Base-by-base conservation (phyloP, 139 green algal species). In the Chlorella sp. region DNA sequence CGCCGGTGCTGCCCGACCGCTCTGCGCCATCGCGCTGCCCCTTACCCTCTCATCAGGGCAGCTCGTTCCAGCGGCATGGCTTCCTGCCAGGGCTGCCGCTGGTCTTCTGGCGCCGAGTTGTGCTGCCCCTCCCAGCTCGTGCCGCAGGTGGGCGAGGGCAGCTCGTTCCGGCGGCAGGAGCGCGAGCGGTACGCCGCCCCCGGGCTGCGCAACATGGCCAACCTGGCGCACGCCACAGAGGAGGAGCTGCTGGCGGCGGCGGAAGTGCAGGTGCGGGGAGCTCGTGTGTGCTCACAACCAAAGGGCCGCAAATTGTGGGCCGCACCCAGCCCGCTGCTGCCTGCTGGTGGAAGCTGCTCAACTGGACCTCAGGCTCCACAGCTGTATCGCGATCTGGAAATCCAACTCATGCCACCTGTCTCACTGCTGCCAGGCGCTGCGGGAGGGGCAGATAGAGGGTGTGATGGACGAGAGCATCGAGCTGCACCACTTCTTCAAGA, bases 81-180 rank as follows among this genome's bases (percentile, higher is more conserved):
- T 36, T 56, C 20, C 20, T 56, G 40, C 69, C 20, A 30, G 8
- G 11, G 16, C 17, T 19, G 13, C 26, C 28, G 17, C 43, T 20
- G 14, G 28, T 13, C 28, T 62, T 20, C 20, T 1, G 14, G 11
- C n/a, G 17, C 3, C 17, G 48, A 13, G 19, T 4, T n/a, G n/a
- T n/a, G n/a, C n/a, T n/a, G n/a, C n/a, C n/a, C n/a, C n/a, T n/a
- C n/a, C n/a, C n/a, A n/a, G n/a, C n/a, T n/a, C n/a, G n/a, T n/a
- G n/a, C n/a, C n/a, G n/a, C 38, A 82, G 76, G 76, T 82, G 36
- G 41, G 77, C 40, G 77, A 83, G 60, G 77, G 77, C 58, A 74
- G 41, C 77, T 58, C 36, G 14, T 83, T 83, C 77, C 36, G 77
- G 58, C 58, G 60, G 58, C 38, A 83, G 58, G 60, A 83, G 77